Percentiles rank a stretch among this genome's conserved stretches.
phyloP scores from a whole-genome alignment of 352 stramenopile species.

The Phytophthora kernoviae region DNA sequence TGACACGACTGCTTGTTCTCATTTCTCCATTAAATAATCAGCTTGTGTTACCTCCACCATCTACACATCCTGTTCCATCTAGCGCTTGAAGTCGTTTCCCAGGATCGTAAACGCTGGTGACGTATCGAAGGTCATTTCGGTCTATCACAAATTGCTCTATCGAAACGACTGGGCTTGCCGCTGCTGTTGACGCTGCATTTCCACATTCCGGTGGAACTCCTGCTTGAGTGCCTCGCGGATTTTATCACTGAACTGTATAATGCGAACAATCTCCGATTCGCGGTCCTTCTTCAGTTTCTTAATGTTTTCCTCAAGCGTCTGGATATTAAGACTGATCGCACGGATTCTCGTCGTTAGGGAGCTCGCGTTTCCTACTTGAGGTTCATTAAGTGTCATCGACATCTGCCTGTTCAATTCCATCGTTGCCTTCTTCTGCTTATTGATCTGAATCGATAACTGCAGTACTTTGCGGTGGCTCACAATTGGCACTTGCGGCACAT shows the following conservation, averaged over 20 bases:
- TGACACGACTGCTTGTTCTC: conserved; percentile 27
- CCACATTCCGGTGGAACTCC: conserved; percentile 34
- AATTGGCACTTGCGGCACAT: conserved; percentile 64
- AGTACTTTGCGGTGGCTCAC: conserved; percentile 65
- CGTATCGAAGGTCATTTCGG: conserved; percentile 1
- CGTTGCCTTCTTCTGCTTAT: conserved; percentile 37
- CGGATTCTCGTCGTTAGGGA: conserved; percentile 52
- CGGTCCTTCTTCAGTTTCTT: conserved; percentile 50
- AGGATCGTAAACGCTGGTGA: conserved; percentile 4
- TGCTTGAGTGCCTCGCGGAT: conserved; percentile 63
- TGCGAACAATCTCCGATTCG: conserved; percentile 68
- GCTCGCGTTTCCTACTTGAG: conserved; percentile 27
- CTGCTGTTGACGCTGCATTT: conserved; percentile 37
- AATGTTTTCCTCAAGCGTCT: conserved; percentile 46
- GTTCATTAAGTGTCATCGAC: conserved; percentile 39
- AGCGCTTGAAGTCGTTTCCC: conserved; percentile 7
- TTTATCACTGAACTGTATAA: conserved; percentile 67
- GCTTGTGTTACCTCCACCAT: conserved; percentile 14
- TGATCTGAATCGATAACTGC: conserved; percentile 56
- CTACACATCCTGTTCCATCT: conserved; percentile 9
- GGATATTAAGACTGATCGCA: conserved; percentile 49
- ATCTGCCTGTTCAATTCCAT: conserved; percentile 48
- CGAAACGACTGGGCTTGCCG: conserved; percentile 20
- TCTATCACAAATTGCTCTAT: conserved; percentile 7
- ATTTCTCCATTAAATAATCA: conserved; percentile 43